phyloP scores from a whole-genome alignment of 768 basidiomycete species.

The Hericium rajendrae region DNA sequence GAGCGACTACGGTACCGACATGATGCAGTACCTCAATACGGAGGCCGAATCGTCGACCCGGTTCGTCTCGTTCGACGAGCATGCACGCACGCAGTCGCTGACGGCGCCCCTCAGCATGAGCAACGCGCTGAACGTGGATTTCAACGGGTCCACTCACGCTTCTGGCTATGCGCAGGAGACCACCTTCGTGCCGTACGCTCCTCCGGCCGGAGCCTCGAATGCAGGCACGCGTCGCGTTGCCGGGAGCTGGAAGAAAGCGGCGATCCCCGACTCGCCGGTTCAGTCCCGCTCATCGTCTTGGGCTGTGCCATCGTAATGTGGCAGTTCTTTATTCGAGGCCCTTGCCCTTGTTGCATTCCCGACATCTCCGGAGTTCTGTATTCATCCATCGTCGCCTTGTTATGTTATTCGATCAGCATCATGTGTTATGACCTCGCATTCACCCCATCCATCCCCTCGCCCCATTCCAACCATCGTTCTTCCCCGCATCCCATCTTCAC shows the following conservation, averaged over 20 bases:
- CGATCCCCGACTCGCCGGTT: not conserved
- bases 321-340: not conserved
- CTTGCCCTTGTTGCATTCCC: not conserved
- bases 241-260: slow-evolving; percentile 6
- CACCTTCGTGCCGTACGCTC: not conserved
- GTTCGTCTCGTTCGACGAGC: not conserved
- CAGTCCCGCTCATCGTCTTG: not conserved
- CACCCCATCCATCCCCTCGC: too few species aligned
- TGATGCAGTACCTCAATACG: not conserved
- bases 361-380: not conserved
- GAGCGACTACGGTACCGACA: not conserved
- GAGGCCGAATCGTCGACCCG: not conserved
- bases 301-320: not conserved
- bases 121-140: not conserved
- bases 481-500: too few species aligned
- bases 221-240: slow-evolving; percentile 4
- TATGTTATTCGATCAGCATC: too few species aligned
- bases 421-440: too few species aligned
- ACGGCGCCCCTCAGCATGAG: not conserved
- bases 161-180: not conserved
- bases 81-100: not conserved
- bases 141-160: not conserved
- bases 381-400: not conserved
- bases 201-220: slow-evolving; percentile 6
- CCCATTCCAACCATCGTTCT: too few species aligned